Evolutionary conservation across 441 rosid genomes (phyloP).

Genomic region (Viola pubescens): DNA sequence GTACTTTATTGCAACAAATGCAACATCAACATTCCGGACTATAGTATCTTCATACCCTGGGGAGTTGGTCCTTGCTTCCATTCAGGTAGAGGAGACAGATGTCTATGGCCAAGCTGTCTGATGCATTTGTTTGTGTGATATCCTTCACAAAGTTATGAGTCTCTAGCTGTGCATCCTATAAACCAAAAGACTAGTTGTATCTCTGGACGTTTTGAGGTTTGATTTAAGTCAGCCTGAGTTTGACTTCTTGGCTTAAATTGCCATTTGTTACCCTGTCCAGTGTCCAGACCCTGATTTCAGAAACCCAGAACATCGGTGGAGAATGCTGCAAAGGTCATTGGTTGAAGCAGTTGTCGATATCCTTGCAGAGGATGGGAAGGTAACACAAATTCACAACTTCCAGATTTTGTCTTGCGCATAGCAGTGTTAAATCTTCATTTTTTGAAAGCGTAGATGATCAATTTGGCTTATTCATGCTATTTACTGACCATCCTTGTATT

Average conservation of each 20-base stretch:
- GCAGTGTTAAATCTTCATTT: not conserved
- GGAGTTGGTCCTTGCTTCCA: conserved; percentile 45
- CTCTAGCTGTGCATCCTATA: too few species aligned
- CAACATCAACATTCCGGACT: conserved; percentile 52
- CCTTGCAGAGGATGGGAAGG: conserved; percentile 53
- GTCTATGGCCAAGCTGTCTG: not conserved
- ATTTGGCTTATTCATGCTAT: not conserved
- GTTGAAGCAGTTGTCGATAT: conserved; percentile 59
- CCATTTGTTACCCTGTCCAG: conserved; percentile 24
- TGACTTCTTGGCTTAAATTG: too few species aligned
- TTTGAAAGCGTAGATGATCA: not conserved
- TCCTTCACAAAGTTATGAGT: not conserved
- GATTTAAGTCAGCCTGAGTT: too few species aligned
- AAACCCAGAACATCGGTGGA: conserved; percentile 57
- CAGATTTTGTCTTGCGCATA: not conserved
- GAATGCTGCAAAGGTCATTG: conserved; percentile 59
- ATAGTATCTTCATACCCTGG: conserved; percentile 61
- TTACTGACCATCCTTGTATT: conserved; percentile 11
- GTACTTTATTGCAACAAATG: conserved; percentile 55
- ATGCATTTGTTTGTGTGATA: not conserved
- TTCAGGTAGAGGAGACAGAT: conserved; percentile 39
- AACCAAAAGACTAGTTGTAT: too few species aligned
- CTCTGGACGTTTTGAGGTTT: too few species aligned
- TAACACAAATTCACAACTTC: conserved; percentile 17
- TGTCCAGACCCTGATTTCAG: conserved; percentile 78